phyloP scores from a whole-genome alignment of 2,329 filamentous ascomycete species.

The Aspergillus pseudotamarii region DNA sequence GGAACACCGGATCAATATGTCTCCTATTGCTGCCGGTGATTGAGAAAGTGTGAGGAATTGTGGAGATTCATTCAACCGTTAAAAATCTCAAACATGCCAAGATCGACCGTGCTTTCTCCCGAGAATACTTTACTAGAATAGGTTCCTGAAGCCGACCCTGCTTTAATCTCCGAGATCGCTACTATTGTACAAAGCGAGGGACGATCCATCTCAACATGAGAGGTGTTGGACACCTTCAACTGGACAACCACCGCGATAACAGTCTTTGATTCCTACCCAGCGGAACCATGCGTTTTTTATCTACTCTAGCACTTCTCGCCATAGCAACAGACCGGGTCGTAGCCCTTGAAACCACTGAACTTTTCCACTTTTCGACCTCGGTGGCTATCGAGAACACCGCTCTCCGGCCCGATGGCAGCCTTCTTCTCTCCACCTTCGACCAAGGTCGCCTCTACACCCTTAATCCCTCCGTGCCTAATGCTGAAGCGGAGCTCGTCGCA shows the following conservation, averaged over 20 bases:
- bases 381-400: conserved; percentile 20
- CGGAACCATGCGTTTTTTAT: neutral
- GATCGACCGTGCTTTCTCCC: neutral
- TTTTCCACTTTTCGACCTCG: conserved; percentile 18
- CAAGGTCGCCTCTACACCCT: conserved; percentile 18
- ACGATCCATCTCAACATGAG: too few species aligned
- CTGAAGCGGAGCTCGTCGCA: conserved; percentile 14
- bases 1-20: too few species aligned
- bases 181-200: neutral
- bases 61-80: neutral
- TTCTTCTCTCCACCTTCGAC: conserved; percentile 23
- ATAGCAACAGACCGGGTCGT: neutral
- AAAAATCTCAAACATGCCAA: neutral
- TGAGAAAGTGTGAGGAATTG: too few species aligned
- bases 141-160: neutral
- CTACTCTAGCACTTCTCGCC: neutral
- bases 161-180: neutral
- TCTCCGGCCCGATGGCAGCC: conserved; percentile 17
- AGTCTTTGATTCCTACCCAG: neutral
- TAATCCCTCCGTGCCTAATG: conserved; percentile 4
- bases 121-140: neutral
- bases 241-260: neutral
- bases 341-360: conserved; percentile 7
- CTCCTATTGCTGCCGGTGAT: too few species aligned
- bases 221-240: neutral